Base-by-base conservation (phyloP, 2,329 filamentous ascomycete species). In the Talaromyces sp. region DNA sequence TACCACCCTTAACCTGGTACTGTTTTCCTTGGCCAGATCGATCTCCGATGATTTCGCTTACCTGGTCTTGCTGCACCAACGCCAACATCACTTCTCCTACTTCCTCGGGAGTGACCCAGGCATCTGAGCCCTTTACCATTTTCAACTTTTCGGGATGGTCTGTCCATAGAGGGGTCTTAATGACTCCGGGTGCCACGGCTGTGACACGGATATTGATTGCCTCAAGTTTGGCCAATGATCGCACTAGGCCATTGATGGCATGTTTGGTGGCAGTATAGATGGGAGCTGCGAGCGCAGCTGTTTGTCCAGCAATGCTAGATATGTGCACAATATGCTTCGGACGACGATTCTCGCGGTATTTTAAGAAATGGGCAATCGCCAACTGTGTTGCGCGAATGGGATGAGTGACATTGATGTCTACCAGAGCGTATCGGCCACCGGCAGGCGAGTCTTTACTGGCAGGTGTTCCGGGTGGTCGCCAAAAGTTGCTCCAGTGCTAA, bases 81-180 rank as follows among this genome's bases (percentile, higher is more conserved):
- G 76, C 73, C 51, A 85, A 55, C 83, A 86, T 86, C 2, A 80
- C 80, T 37, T 79, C 74, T 0, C 82, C 83, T 0, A 86, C 83
- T 60, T 86, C 81, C 59, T 86, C 82, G 0, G 83, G 75, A n/a
- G 78, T 81, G 13, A 84, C 82, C 83, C 83, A 86, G 53, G 68
- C 73, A 61, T 85, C 83, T 13, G 68, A 65, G 8, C 62, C 66
- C 27, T 75, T 70, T 0, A 86, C 54, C 57, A 81, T 77, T 52
- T 71, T 72, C 60, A 85, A 47, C 64, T 86, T 86, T 66, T 86
- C 83, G 0, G 82, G 81, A 58, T 85, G 76, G 2, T 86, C 83
- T 0, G 78, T 83, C 82, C 82, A 86, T 4, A 86, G 68, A 6
- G 84, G 84, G 11, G 84, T 86, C 56, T 80, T 83, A 60, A 86